These are phyloP conservation scores for Prunella vulgaris DNA, from an alignment of 257 asterid species.

Conservation along the genomic window DNA sequence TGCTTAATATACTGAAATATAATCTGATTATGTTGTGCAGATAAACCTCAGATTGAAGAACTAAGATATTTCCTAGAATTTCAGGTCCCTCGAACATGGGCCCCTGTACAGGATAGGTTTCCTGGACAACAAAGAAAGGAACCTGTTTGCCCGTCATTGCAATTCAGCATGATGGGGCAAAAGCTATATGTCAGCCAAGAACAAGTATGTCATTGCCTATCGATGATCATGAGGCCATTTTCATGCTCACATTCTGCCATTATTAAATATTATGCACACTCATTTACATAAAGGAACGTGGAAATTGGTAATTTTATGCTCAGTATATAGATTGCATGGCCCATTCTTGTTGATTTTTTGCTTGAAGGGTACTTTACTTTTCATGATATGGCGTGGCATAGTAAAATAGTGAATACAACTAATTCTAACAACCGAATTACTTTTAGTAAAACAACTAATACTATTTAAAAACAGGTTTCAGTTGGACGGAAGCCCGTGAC, in stretches of 20 bases:
- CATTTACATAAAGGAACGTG: neutral
- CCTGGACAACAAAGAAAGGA: constrained; percentile 79
- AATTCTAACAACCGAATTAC: neutral
- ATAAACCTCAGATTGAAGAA: constrained; percentile 87
- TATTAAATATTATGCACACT: neutral
- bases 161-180: constrained; percentile 91
- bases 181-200: constrained; percentile 78
- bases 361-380: neutral
- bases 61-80: constrained; percentile 78
- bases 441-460: neutral
- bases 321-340: neutral
- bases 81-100: constrained; percentile 82
- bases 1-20: constrained; percentile 7
- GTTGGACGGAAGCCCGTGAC: constrained; percentile 84
- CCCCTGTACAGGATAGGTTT: constrained; percentile 61
- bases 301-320: neutral
- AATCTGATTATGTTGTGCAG: constrained; percentile 37
- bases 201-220: constrained; percentile 46
- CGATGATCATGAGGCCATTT: neutral
- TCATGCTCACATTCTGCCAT: neutral
- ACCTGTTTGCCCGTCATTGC: constrained; percentile 78
- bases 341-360: neutral
- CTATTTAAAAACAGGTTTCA: constrained; percentile 40
- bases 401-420: neutral
- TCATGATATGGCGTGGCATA: neutral